Conservation (phyloP, 2,329 filamentous ascomycete genomes). For the Macrophomina phaseolina region DNA sequence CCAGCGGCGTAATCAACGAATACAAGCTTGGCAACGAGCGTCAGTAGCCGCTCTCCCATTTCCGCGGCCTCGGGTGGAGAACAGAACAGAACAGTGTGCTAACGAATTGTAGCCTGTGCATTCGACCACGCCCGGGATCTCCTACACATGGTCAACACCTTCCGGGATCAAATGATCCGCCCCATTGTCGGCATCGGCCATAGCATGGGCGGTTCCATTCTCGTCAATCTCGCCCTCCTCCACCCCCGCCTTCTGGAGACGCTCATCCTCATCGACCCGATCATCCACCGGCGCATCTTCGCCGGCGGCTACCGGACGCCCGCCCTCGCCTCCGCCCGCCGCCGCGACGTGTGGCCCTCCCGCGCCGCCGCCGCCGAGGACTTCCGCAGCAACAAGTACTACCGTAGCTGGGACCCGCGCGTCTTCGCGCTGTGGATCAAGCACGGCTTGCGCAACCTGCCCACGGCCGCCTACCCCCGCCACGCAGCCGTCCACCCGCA, state of each 20-base stretch:
- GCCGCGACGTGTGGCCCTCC: constrained; percentile 83
- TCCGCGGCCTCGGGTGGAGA: background rate
- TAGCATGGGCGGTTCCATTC: constrained; percentile 80
- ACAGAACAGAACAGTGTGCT: background rate
- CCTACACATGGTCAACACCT: constrained; percentile 81
- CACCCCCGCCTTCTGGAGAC: constrained; percentile 81
- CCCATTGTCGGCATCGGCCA: constrained; percentile 87
- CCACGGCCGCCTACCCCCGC: constrained; percentile 62
- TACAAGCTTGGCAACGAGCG: constrained; percentile 80
- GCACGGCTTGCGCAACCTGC: constrained; percentile 73
- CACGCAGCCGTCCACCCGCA: constrained; percentile 24
- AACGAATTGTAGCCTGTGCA: constrained; percentile 69
- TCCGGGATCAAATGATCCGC: constrained; percentile 78
- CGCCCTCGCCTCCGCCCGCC: constrained; percentile 68
- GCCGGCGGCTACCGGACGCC: constrained; percentile 47
- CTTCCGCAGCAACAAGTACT: constrained; percentile 76
- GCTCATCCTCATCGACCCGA: constrained; percentile 81
- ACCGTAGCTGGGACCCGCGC: constrained; percentile 79
- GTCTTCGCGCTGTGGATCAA: constrained; percentile 76
- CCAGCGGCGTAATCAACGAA: constrained; percentile 80
- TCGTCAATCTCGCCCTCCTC: constrained; percentile 73
- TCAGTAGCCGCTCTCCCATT: constrained; percentile 50
- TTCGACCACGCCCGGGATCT: constrained; percentile 84
- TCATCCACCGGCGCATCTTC: constrained; percentile 64
- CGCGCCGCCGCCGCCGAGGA: constrained; percentile 68